phyloP scores from a whole-genome alignment of 1,284 basidiomycete genomes.

The Malassezia equina region DNA sequence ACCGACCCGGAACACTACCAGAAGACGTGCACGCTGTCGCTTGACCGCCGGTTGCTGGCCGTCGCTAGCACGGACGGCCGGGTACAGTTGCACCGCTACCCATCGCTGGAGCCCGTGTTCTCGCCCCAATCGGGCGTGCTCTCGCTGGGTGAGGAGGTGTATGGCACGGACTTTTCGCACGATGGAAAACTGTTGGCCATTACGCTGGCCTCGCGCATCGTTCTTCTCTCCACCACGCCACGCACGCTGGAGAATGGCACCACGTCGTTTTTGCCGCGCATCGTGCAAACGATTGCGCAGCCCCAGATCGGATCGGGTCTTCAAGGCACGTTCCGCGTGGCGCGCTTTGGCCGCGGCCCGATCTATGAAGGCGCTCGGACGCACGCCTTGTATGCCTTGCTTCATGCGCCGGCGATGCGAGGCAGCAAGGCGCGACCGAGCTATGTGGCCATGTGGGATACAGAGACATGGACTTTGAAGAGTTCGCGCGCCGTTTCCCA shows the following conservation, averaged over 20 bases:
- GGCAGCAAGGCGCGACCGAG: conserved; percentile 38
- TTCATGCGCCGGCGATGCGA: conserved; percentile 21
- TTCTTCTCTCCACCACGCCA: conserved; percentile 29
- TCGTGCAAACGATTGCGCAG: conserved; percentile 13
- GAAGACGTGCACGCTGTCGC: conserved; percentile 30
- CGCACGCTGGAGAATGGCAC: conserved; percentile 4
- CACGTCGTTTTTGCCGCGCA: background rate
- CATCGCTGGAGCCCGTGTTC: conserved; percentile 29
- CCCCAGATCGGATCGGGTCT: conserved; percentile 6
- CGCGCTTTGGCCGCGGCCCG: conserved; percentile 17
- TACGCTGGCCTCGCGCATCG: conserved; percentile 28
- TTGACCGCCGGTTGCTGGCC: conserved; percentile 31
- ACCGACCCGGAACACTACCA: conserved; percentile 22
- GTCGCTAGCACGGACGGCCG: conserved; percentile 34
- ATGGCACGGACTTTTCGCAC: conserved; percentile 40
- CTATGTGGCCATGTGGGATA: conserved; percentile 41
- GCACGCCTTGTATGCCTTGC: conserved; percentile 14
- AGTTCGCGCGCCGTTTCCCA: conserved; percentile 35
- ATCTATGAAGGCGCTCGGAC: background rate
- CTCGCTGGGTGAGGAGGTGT: conserved; percentile 29
- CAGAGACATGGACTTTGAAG: conserved; percentile 36
- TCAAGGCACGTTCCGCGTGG: conserved; percentile 23
- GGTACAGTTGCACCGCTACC: conserved; percentile 34
- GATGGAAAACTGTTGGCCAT: conserved; percentile 36
- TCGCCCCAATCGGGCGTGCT: conserved; percentile 14